phyloP scores from a whole-genome alignment of 441 rosid species.

The Populus tomentosa region DNA sequence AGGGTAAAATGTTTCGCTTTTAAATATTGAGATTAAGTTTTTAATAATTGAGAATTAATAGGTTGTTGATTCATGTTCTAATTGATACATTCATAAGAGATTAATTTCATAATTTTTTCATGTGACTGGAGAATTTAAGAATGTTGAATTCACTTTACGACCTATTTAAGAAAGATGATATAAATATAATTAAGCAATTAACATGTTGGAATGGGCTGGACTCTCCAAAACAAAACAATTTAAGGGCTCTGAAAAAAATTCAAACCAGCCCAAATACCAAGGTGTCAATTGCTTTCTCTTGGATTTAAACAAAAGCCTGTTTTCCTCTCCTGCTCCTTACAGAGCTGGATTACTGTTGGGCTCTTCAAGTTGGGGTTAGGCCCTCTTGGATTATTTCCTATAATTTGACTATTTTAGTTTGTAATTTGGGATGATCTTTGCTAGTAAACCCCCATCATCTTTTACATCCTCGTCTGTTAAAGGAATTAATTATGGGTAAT shows the following conservation, averaged over 20 bases:
- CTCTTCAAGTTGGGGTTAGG: neutral
- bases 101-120: neutral
- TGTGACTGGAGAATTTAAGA: neutral
- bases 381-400: no score
- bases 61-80: neutral
- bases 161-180: neutral
- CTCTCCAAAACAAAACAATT: neutral
- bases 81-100: no score
- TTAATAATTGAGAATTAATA: no score
- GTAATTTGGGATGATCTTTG: no score
- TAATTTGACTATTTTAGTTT: no score
- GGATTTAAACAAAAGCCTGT: neutral
- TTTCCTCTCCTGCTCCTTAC: neutral
- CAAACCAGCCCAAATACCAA: neutral
- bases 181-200: neutral
- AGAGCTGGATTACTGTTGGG: neutral
- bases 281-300: neutral
- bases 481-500: no score
- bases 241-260: neutral
- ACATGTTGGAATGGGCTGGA: neutral
- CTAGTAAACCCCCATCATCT: no score
- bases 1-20: rapidly evolving
- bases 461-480: no score
- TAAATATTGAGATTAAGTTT: no score
- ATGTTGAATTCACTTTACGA: neutral